Evolutionary conservation across 352 stramenopile genomes (phyloP).

Genomic region (Hyaloperonospora brassicae): DNA sequence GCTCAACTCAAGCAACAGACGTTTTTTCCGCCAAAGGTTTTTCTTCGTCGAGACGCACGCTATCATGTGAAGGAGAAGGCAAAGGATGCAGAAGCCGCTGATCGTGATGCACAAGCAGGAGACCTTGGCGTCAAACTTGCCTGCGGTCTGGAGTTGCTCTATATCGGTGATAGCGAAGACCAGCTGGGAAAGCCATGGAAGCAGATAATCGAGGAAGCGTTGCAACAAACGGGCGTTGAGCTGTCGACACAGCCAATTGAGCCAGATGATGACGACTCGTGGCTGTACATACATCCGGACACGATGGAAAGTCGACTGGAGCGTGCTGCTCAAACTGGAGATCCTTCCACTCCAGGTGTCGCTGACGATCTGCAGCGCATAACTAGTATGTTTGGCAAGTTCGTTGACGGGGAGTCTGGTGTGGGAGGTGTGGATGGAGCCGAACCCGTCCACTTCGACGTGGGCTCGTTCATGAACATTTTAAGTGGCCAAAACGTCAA

Average conservation of each 20-base stretch:
- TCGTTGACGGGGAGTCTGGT: constrained; percentile 51
- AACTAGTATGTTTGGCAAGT: constrained; percentile 68
- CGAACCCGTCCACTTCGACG: constrained; percentile 55
- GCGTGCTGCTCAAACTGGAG: constrained; percentile 14
- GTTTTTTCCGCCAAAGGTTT: constrained; percentile 58
- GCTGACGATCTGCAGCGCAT: constrained; percentile 64
- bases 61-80: constrained; percentile 13
- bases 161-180: constrained; percentile 33
- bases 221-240: constrained; percentile 6
- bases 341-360: constrained; percentile 19
- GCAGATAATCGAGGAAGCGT: constrained; percentile 28
- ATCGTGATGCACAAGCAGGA: constrained; percentile 26
- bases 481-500: constrained; percentile 26
- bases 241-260: constrained; percentile 7
- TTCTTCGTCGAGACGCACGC: constrained; percentile 23
- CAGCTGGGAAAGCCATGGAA: constrained; percentile 39
- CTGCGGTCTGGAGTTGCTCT: constrained; percentile 71
- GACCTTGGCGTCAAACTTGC: constrained; percentile 72
- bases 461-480: constrained; percentile 60
- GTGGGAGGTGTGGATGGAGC: constrained; percentile 57
- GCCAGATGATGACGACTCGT: constrained; percentile 64
- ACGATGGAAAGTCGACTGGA: constrained; percentile 61
- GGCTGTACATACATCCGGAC: constrained; percentile 71
- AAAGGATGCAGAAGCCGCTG: constrained; percentile 6
- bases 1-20: constrained; percentile 75